phyloP scores from a whole-genome alignment of 2,329 filamentous ascomycete species.

The Rhinocladiella similis region DNA sequence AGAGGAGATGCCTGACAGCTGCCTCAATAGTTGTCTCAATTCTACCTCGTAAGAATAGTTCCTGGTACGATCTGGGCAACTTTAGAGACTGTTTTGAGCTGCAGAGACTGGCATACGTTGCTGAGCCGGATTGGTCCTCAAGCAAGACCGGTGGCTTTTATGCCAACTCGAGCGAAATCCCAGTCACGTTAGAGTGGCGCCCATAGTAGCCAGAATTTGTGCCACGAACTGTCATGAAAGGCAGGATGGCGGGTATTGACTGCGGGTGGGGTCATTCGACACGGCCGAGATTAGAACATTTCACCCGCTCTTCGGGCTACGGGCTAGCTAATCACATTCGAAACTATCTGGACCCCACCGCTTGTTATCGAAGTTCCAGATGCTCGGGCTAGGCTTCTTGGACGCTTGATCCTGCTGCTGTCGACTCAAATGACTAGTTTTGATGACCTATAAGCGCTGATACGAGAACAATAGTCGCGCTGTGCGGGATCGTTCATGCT shows the following conservation, averaged over 20 bases:
- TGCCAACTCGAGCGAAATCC: not conserved
- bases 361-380: not conserved
- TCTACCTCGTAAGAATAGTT: not conserved
- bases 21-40: not conserved
- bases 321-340: not conserved
- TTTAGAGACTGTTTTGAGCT: not conserved
- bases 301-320: not conserved
- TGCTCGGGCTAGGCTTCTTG: not conserved
- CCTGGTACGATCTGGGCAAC: not conserved
- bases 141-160: not conserved
- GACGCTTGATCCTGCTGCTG: not conserved
- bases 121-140: not conserved
- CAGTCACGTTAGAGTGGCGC: not conserved
- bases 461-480: not conserved
- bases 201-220: not conserved
- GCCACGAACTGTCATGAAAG: not conserved
- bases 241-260: not conserved
- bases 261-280: not conserved
- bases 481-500: not conserved
- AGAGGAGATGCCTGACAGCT: not conserved
- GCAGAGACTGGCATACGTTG: not conserved
- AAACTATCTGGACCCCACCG: not conserved
- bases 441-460: not conserved
- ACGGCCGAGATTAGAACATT: not conserved
- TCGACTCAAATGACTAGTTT: not conserved